These are phyloP conservation scores for Bodo saltans DNA, from an alignment of 78 protist species.

Conservation along the genomic window DNA sequence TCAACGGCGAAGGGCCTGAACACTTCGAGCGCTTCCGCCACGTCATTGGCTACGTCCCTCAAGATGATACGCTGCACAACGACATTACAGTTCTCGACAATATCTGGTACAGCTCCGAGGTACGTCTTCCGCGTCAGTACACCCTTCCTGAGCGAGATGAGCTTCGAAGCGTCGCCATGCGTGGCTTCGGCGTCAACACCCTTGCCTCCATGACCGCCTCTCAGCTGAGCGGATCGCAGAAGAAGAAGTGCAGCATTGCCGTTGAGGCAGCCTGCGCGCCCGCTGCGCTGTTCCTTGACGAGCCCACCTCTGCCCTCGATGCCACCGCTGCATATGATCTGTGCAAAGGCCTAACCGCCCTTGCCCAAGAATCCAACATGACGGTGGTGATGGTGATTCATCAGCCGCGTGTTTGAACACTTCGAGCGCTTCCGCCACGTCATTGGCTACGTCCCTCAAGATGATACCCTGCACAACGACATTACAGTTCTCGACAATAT, in stretches of 20 bases:
- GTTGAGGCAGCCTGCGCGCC: not conserved
- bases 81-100: not conserved
- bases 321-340: conserved; percentile 49
- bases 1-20: not conserved
- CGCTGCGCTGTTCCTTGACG: not conserved
- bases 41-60: not conserved
- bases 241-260: not conserved
- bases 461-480: too few species aligned
- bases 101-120: not conserved
- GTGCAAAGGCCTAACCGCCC: conserved; percentile 26
- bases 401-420: not conserved
- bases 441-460: too few species aligned
- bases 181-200: not conserved
- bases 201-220: not conserved
- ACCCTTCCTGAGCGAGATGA: not conserved
- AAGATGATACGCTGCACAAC: not conserved
- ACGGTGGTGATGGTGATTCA: not conserved
- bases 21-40: too few species aligned
- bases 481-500: too few species aligned
- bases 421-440: too few species aligned
- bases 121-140: not conserved
- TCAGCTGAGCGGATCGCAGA: not conserved
- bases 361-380: conserved; percentile 19
- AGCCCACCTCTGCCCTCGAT: not conserved
- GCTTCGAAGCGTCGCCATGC: not conserved